Evolutionary conservation across 116 monocot genomes (phyloP).

Genomic region (Phalaenopsis hybrid): DNA sequence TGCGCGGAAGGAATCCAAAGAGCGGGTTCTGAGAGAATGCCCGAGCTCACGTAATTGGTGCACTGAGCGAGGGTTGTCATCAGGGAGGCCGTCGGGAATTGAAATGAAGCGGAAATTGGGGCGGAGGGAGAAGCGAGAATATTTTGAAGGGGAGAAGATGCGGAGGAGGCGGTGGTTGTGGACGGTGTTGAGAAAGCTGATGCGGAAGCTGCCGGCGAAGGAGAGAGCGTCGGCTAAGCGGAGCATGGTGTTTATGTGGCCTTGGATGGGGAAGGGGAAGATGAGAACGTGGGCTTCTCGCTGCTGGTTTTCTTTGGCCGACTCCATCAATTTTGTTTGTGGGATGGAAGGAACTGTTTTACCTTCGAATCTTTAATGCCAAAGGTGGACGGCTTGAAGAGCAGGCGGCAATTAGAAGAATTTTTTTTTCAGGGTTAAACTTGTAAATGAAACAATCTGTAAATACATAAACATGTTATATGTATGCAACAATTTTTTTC

Average conservation of each 20-base stretch:
- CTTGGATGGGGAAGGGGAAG: conserved; percentile 30
- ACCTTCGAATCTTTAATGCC: too few relatives aligned
- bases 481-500: too few relatives aligned
- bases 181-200: conserved; percentile 35
- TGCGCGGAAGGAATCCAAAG: background rate
- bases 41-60: background rate
- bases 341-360: background rate
- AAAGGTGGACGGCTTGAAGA: too few relatives aligned
- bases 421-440: too few relatives aligned
- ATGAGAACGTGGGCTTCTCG: conserved; percentile 14
- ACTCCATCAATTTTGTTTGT: background rate
- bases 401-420: too few relatives aligned
- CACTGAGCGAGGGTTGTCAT: conserved; percentile 14
- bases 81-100: conserved; percentile 33
- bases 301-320: background rate
- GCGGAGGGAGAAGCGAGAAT: background rate
- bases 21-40: conserved; percentile 5
- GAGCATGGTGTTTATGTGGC: conserved; percentile 30
- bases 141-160: conserved; percentile 3
- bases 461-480: too few relatives aligned
- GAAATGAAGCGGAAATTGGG: conserved; percentile 26
- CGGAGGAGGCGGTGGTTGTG: conserved; percentile 19
- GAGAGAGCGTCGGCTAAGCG: conserved; percentile 24
- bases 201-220: conserved; percentile 9
- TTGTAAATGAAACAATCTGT: too few relatives aligned